These are phyloP conservation scores for Nepenthes mirabilis DNA, from an alignment of 148 eudicot genomes.

Conservation along the genomic window DNA sequence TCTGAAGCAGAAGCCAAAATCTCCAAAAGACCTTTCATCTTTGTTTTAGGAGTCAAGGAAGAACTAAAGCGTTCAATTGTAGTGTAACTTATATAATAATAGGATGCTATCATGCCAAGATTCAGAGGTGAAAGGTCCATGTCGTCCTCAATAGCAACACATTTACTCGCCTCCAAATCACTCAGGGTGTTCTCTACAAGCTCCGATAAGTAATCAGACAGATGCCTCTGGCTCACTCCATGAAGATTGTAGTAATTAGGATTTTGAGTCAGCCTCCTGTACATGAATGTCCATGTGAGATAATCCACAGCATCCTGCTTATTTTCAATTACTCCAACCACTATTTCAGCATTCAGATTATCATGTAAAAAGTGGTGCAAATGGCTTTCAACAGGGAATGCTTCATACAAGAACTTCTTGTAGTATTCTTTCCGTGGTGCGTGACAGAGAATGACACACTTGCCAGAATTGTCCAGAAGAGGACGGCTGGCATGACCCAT, in stretches of 20 bases:
- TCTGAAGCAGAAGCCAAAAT: constrained; percentile 86
- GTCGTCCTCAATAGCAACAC: constrained; percentile 75
- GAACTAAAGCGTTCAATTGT: constrained; percentile 88
- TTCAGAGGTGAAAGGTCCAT: constrained; percentile 61
- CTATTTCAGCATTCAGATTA: constrained; percentile 89
- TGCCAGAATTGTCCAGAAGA: constrained; percentile 70
- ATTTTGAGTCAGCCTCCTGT: constrained; percentile 90
- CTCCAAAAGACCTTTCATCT: constrained; percentile 79
- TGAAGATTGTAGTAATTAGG: constrained; percentile 95
- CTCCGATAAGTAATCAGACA: constrained; percentile 87
- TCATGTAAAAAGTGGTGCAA: constrained; percentile 80
- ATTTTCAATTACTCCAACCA: constrained; percentile 69
- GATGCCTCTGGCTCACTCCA: constrained; percentile 88
- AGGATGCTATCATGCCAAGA: constrained; percentile 96
- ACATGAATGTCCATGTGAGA: constrained; percentile 93
- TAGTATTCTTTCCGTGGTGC: constrained; percentile 91
- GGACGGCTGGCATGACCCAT: constrained; percentile 98
- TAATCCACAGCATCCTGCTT: constrained; percentile 98
- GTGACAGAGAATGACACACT: constrained; percentile 88
- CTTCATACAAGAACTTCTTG: constrained; percentile 86
- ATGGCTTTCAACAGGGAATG: constrained; percentile 94
- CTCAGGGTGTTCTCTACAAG: constrained; percentile 76
- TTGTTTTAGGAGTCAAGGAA: constrained; percentile 62
- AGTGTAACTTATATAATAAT: constrained; percentile 80
- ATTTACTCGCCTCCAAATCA: constrained; percentile 77